phyloP scores from a whole-genome alignment of 2,329 filamentous ascomycete species.

The Tolypocladium sp. region DNA sequence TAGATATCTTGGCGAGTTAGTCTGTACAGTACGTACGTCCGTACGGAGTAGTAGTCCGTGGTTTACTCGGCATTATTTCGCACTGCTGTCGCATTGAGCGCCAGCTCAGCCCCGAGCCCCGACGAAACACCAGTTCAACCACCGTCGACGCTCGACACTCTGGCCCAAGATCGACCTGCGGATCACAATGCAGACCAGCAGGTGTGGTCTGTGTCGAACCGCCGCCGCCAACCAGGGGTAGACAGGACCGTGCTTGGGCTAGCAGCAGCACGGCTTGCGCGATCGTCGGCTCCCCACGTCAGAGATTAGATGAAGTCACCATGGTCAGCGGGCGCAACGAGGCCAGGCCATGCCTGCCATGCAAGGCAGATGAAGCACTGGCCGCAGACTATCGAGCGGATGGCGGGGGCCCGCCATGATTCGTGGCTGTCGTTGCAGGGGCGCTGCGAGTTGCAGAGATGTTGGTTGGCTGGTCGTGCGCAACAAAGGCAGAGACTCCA shows the following conservation, averaged over 20 bases:
- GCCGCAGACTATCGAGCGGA: background rate
- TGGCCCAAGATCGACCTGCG: background rate
- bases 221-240: background rate
- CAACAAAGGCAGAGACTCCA: background rate
- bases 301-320: background rate
- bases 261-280: background rate
- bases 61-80: background rate
- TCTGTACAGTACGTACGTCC: no score
- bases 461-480: background rate
- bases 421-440: background rate
- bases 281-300: constrained; percentile 1
- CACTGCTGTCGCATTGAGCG: background rate
- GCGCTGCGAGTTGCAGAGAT: background rate
- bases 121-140: background rate
- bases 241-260: background rate
- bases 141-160: background rate
- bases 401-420: background rate
- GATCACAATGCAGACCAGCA: background rate
- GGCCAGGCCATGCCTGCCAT: background rate
- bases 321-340: background rate
- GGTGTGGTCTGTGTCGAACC: background rate
- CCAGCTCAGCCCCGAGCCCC: background rate
- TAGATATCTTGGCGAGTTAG: background rate
- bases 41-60: no score
- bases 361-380: constrained; percentile 1